These are phyloP conservation scores for Amaranthus tricolor DNA, from an alignment of 179 eudicot genomes.

Conservation along the genomic window DNA sequence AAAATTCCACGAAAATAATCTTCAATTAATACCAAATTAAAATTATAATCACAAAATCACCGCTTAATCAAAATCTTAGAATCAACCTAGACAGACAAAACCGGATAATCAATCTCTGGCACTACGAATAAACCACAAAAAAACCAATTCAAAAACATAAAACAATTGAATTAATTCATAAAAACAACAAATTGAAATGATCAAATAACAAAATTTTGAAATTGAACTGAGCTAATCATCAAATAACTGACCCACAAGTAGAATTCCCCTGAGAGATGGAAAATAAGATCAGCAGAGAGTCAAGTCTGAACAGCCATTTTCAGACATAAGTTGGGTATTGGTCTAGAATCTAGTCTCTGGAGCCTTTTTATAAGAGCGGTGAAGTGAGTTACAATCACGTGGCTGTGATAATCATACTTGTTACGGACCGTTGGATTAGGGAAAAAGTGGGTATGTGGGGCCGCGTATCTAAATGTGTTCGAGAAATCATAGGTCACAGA, in stretches of 20 bases:
- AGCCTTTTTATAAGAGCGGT: constrained; percentile 1
- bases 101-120: not conserved
- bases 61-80: not conserved
- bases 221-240: not conserved
- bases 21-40: not conserved
- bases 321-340: not conserved
- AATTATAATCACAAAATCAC: not conserved
- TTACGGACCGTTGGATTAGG: constrained; percentile 14
- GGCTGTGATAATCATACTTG: not conserved
- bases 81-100: not conserved
- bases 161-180: not conserved
- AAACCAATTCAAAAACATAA: not conserved
- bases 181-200: not conserved
- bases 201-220: not conserved
- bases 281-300: constrained; percentile 12
- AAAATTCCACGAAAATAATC: not conserved
- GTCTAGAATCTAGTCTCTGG: not conserved
- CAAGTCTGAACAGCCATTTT: not conserved
- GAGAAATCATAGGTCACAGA: too few relatives aligned
- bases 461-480: not conserved
- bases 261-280: not conserved
- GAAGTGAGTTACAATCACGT: not conserved
- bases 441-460: not conserved
- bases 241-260: not conserved
- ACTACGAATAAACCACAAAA: not conserved